A percentile compares a stretch with the other conserved stretches of the same genome.
These are phyloP conservation scores for Musa acuminata DNA, from an alignment of 176 grass and related monocot species.

Conservation along the genomic window DNA sequence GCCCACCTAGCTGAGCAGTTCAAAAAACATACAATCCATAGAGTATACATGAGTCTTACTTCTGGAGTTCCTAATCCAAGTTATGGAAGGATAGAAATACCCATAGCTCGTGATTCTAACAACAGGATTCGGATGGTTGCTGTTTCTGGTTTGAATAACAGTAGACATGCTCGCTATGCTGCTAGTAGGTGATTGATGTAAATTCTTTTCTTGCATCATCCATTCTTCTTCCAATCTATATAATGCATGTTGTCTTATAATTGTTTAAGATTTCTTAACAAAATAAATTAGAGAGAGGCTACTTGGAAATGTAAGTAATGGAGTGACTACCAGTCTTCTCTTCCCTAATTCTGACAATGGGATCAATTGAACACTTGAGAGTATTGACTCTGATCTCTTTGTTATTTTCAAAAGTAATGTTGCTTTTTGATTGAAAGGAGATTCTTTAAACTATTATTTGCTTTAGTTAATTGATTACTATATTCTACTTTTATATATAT, in stretches of 20 bases:
- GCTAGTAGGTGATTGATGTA: constrained; percentile 96
- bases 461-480: background rate
- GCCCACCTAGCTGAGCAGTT: constrained; percentile 83
- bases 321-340: no score
- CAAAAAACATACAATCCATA: constrained; percentile 67
- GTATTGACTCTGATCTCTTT: background rate
- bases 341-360: no score
- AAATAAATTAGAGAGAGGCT: background rate
- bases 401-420: background rate
- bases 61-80: constrained; percentile 54
- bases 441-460: no score
- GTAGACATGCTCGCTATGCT: constrained; percentile 54
- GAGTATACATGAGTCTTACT: constrained; percentile 89
- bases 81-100: constrained; percentile 56
- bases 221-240: background rate
- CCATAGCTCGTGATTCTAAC: constrained; percentile 84
- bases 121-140: constrained; percentile 84
- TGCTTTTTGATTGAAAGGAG: background rate
- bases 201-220: background rate
- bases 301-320: no score
- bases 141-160: constrained; percentile 50
- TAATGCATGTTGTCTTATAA: background rate
- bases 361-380: background rate
- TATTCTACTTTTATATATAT: background rate
- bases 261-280: no score